phyloP scores from a whole-genome alignment of 305 asterid species.

The Fraxinus velutina region DNA sequence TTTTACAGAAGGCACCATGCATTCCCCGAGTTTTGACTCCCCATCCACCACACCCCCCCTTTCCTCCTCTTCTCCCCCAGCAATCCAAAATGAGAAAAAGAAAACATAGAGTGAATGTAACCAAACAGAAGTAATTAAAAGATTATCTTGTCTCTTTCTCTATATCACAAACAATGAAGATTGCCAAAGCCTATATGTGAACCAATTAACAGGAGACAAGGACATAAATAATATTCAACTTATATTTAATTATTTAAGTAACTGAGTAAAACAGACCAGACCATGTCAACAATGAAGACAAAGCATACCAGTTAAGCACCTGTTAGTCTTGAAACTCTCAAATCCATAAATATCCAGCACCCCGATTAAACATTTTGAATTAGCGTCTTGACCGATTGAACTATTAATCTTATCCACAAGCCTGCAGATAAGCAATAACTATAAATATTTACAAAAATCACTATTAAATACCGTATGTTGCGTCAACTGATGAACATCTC shows the following conservation, averaged over 20 bases:
- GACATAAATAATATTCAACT: constrained; percentile 24
- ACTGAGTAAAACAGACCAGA: constrained; percentile 26
- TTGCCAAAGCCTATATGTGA: not conserved
- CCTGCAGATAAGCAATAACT: constrained; percentile 48
- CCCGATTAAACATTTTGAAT: constrained; percentile 76
- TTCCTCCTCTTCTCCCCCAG: not conserved
- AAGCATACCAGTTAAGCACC: constrained; percentile 92
- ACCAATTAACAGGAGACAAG: constrained; percentile 3
- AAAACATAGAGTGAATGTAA: not conserved
- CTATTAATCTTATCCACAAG: constrained; percentile 86
- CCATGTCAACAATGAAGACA: constrained; percentile 42
- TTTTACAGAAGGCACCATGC: not conserved
- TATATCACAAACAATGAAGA: not conserved
- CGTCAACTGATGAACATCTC: not conserved
- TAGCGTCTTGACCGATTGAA: constrained; percentile 89
- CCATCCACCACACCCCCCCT: not conserved
- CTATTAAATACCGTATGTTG: not conserved
- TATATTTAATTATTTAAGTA: constrained; percentile 13
- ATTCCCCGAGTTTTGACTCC: not conserved
- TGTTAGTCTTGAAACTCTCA: constrained; percentile 99
- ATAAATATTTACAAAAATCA: constrained; percentile 5
- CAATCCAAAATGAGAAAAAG: not conserved
- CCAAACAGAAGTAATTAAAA: not conserved
- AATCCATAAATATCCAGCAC: constrained; percentile 98
- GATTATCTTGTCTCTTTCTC: not conserved